phyloP scores from a whole-genome alignment of 2,329 filamentous ascomycete genomes.

The Sarocladium brachiariae region DNA sequence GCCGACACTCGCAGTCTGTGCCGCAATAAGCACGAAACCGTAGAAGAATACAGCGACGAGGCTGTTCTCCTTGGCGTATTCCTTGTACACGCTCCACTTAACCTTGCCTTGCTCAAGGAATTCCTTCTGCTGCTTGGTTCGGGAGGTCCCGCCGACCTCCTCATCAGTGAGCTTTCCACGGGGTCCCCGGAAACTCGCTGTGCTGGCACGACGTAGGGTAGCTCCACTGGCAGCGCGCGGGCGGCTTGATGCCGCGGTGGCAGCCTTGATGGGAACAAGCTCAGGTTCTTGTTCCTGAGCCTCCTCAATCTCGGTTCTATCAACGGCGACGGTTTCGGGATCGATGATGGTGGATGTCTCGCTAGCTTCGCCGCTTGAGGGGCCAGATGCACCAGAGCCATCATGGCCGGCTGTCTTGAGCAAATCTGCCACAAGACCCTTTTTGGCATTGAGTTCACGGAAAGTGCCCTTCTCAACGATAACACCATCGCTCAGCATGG shows the following conservation, averaged over 20 bases:
- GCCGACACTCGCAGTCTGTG: conserved; percentile 75
- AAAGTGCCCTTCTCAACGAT: conserved; percentile 87
- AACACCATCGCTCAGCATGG: conserved; percentile 72
- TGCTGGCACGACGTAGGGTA: conserved; percentile 83
- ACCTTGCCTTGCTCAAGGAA: conserved; percentile 92
- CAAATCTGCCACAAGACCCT: conserved; percentile 79
- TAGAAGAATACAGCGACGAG: conserved; percentile 77
- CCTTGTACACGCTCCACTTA: conserved; percentile 86
- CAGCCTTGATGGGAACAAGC: conserved; percentile 65
- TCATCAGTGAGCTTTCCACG: conserved; percentile 81
- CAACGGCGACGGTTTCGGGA: conserved; percentile 36
- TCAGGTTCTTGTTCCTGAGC: conserved; percentile 71
- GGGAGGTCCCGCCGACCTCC: conserved; percentile 62
- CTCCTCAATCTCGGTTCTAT: conserved; percentile 65
- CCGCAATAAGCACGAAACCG: conserved; percentile 64
- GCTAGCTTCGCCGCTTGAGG: conserved; percentile 40
- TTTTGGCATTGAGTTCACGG: conserved; percentile 85
- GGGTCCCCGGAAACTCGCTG: conserved; percentile 81
- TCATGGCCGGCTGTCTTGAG: conserved; percentile 68
- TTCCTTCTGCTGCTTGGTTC: conserved; percentile 82
- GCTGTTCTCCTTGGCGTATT: conserved; percentile 95
- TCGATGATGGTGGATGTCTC: conserved; percentile 53
- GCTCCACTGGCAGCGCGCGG: conserved; percentile 62
- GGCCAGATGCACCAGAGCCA: conserved; percentile 31
- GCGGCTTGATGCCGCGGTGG: conserved; percentile 40